Conservation (phyloP, 2,329 filamentous ascomycete genomes). For the Gliomastix tumulicola region DNA sequence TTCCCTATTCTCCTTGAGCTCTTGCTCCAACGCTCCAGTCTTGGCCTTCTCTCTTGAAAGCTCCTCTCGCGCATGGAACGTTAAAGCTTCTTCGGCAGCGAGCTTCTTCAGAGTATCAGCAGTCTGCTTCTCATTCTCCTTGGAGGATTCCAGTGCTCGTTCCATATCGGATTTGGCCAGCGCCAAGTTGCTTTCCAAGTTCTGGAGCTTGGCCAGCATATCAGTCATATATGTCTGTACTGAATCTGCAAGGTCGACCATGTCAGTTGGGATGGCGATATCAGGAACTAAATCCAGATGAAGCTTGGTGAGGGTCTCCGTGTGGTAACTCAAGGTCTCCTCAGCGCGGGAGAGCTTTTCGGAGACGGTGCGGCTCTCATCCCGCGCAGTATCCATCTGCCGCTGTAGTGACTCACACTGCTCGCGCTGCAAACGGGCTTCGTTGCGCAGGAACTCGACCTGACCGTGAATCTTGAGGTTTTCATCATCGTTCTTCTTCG, state of each 20-base stretch:
- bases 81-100: constrained; percentile 41
- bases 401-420: constrained; percentile 51
- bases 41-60: constrained; percentile 47
- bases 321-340: constrained; percentile 43
- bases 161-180: constrained; percentile 59
- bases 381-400: constrained; percentile 46
- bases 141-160: constrained; percentile 45
- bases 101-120: constrained; percentile 44
- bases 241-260: constrained; percentile 50
- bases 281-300: constrained; percentile 50
- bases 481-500: constrained; percentile 50
- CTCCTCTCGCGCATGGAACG: constrained; percentile 45
- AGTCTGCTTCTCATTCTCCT: constrained; percentile 51
- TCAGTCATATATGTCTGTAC: constrained; percentile 52
- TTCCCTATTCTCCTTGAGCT: constrained; percentile 57
- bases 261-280: constrained; percentile 46
- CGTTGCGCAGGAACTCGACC: constrained; percentile 55
- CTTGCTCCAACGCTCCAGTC: constrained; percentile 44
- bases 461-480: constrained; percentile 53
- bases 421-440: constrained; percentile 52
- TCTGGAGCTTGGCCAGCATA: constrained; percentile 51
- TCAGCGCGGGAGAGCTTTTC: constrained; percentile 44
- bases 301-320: constrained; percentile 49
- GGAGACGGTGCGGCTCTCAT: constrained; percentile 43
- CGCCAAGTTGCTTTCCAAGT: constrained; percentile 51